Evolutionary conservation across 345 rosid genomes (phyloP).

Genomic region (Lumnitzera racemosa): DNA sequence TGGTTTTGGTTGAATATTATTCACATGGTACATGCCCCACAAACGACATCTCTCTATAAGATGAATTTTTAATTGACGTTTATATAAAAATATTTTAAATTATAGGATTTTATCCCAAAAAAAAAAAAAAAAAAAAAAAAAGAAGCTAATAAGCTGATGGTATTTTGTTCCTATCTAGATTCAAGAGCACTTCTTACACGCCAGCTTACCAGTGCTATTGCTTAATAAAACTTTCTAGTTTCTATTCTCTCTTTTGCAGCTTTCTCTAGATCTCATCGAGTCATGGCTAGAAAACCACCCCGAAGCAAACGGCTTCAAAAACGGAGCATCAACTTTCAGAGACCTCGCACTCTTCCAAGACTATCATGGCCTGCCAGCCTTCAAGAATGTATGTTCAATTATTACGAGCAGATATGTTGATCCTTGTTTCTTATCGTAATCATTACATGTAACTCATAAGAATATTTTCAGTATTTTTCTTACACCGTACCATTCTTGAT

Average conservation of each 20-base stretch:
- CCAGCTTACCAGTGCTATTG: no score
- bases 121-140: neutral
- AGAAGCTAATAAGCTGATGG: neutral
- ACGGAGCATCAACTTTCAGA: slow-evolving; percentile 48
- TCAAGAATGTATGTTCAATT: slow-evolving; percentile 46
- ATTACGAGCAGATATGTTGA: neutral
- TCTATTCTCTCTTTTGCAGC: slow-evolving; percentile 26
- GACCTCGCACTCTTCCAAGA: slow-evolving; percentile 87
- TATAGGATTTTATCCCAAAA: no score
- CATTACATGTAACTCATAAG: no score
- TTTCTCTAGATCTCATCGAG: slow-evolving; percentile 65
- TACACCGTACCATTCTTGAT: no score
- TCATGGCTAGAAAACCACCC: slow-evolving; percentile 62
- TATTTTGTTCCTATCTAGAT: no score
- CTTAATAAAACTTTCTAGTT: neutral
- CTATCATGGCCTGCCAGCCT: slow-evolving; percentile 71
- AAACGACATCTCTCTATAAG: no score
- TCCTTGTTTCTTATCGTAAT: neutral
- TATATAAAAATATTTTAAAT: no score
- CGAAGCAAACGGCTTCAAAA: slow-evolving; percentile 40
- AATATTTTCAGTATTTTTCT: no score
- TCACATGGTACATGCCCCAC: no score
- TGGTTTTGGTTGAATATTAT: no score
- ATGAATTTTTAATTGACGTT: no score
- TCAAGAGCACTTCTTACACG: no score